phyloP scores from a whole-genome alignment of 768 basidiomycete genomes.

The Scleroderma bovista region DNA sequence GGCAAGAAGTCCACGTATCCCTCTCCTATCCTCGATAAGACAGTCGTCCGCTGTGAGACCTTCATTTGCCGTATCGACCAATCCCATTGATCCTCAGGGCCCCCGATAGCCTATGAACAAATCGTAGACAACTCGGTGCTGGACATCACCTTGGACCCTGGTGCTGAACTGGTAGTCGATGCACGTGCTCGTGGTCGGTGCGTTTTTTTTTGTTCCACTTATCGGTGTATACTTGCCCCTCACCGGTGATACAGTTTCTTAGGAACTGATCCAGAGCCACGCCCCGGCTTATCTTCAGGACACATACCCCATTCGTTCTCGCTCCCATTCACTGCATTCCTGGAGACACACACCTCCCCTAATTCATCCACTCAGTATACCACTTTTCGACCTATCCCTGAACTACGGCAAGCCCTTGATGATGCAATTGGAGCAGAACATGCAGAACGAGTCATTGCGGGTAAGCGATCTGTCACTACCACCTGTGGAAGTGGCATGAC shows the following conservation, averaged over 20 bases:
- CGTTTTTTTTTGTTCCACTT: conserved; percentile 12
- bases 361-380: conserved; percentile 44
- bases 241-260: conserved; percentile 49
- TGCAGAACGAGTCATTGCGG: conserved; percentile 52
- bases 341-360: conserved; percentile 37
- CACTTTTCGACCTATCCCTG: conserved; percentile 50
- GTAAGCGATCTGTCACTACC: conserved; percentile 57
- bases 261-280: conserved; percentile 83
- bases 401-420: conserved; percentile 56
- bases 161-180: conserved; percentile 75
- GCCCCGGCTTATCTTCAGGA: conserved; percentile 81
- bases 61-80: conserved; percentile 29
- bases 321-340: conserved; percentile 76
- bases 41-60: conserved; percentile 39
- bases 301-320: conserved; percentile 88
- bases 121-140: conserved; percentile 65
- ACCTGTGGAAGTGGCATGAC: conserved; percentile 98
- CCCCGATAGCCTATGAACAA: conserved; percentile 65
- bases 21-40: conserved; percentile 45
- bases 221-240: conserved; percentile 1
- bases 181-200: conserved; percentile 82
- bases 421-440: conserved; percentile 56
- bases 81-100: conserved; percentile 16
- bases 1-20: conserved; percentile 39
- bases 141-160: conserved; percentile 37